Percentiles rank a stretch among this genome's conserved stretches.
These are phyloP conservation scores for Suhomyces atakaporum DNA, from an alignment of 1,139 yeast genomes.

Conservation along the genomic window DNA sequence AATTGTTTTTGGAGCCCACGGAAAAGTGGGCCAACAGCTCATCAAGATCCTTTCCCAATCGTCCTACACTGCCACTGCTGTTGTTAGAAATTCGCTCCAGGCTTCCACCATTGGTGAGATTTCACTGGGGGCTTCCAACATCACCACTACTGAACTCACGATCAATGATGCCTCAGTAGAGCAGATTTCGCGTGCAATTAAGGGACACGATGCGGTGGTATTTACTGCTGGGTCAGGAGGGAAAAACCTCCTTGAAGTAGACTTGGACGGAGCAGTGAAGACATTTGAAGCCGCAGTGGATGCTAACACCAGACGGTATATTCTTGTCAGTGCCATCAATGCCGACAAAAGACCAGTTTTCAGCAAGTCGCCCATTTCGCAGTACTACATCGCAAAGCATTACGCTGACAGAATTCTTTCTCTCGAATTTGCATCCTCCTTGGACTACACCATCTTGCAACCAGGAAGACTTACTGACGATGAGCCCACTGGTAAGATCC, in stretches of 20 bases:
- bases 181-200: constrained; percentile 38
- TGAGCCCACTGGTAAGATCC: constrained; percentile 40
- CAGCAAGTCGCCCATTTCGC: constrained; percentile 27
- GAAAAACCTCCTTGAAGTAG: constrained; percentile 53
- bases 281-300: constrained; percentile 55
- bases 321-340: constrained; percentile 58
- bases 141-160: constrained; percentile 40
- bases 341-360: constrained; percentile 50
- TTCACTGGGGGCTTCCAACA: constrained; percentile 32
- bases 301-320: constrained; percentile 48
- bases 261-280: constrained; percentile 63
- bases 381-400: constrained; percentile 56
- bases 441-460: constrained; percentile 54
- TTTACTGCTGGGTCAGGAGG: constrained; percentile 70
- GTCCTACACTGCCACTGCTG: constrained; percentile 46
- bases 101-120: constrained; percentile 31
- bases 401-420: constrained; percentile 55
- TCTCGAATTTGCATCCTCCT: constrained; percentile 30
- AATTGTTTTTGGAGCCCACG: constrained; percentile 61
- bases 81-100: constrained; percentile 53
- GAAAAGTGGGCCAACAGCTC: constrained; percentile 53
- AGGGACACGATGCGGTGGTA: constrained; percentile 58
- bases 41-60: constrained; percentile 28
- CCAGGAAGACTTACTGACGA: constrained; percentile 49
- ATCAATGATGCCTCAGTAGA: constrained; percentile 34